Base-by-base conservation (phyloP, 148 eudicot species). In the Simmondsia chinensis region DNA sequence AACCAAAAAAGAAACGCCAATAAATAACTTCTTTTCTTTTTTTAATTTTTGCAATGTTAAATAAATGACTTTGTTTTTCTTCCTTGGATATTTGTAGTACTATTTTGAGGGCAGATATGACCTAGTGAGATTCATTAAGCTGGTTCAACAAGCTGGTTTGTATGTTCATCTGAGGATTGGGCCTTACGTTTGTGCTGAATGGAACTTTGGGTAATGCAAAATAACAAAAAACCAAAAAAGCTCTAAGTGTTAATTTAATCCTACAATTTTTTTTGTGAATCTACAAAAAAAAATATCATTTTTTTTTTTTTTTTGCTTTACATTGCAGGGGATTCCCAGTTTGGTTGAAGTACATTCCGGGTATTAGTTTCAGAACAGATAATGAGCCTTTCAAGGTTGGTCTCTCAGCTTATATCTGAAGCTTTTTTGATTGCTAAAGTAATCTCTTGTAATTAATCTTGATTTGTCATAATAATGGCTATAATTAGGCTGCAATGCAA, bases 121-220 rank as follows among this genome's bases (percentile, higher is more conserved):
- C 59, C 68, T 86, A 29, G 96, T 86, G 53, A 86, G 73, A 47
- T 86, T 86, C 60, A 71, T 86, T 59, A 82, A 79, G 77, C 64
- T 73, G 57, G 73, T 69, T 62, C 63, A 82, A 45, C 62, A 76
- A 69, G 87, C 93, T 54, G 96, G 96, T 26, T 76, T 86, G 3
- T 75, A 75, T 73, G 87, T 68, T 68, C 79, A 82, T 71, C 82
- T 86, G 49, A 78, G 96, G 69, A 62, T 86, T 71, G 96, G 93
- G 11, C 96, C 96, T 29, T 86, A 86, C 79, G 84, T 74, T 63
- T 86, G 93, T 76, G 96, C 93, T 49, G 96, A 86, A 61, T 86
- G 96, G 96, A 86, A 86, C 49, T 86, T 86, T 68, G 96, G 96
- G 96, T 86, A 75, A 74, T 67, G 49, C n/a, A n/a, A n/a, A n/a